These are phyloP conservation scores for Phytopythium ostracodes DNA, from an alignment of 352 stramenopile genomes.

Conservation along the genomic window DNA sequence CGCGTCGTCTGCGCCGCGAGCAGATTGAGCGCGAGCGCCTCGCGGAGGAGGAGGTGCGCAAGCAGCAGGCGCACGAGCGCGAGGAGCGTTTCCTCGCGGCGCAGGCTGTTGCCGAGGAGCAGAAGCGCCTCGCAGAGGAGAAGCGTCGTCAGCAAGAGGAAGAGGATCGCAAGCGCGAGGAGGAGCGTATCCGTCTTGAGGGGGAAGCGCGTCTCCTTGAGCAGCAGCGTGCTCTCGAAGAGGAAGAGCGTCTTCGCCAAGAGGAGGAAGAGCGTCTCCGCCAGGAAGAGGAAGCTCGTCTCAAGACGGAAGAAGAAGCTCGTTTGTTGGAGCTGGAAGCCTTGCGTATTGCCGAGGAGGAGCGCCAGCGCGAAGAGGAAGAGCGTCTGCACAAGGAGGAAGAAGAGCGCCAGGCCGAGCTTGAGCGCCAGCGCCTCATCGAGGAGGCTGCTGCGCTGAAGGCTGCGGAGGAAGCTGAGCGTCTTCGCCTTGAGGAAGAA, in stretches of 20 bases:
- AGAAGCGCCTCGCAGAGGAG: slow-evolving; percentile 28
- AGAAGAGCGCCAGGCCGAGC: slow-evolving; percentile 22
- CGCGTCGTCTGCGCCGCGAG: slow-evolving; percentile 65
- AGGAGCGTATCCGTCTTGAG: slow-evolving; percentile 24
- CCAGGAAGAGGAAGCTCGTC: slow-evolving; percentile 7
- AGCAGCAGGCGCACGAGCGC: slow-evolving; percentile 42
- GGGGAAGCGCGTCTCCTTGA: slow-evolving; percentile 18
- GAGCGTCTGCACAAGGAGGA: slow-evolving; percentile 17
- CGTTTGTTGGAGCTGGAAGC: slow-evolving; percentile 7
- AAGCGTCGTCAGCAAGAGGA: slow-evolving; percentile 20
- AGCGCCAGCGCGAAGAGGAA: slow-evolving; percentile 14
- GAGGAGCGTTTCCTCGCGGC: slow-evolving; percentile 33
- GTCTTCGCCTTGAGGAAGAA: slow-evolving; percentile 23
- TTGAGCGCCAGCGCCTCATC: slow-evolving; percentile 14
- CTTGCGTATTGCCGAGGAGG: slow-evolving; percentile 7
- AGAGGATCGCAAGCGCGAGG: slow-evolving; percentile 24
- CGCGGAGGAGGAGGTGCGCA: slow-evolving; percentile 49
- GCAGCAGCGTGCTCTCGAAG: slow-evolving; percentile 16
- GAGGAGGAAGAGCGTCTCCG: slow-evolving; percentile 9
- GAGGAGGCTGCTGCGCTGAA: slow-evolving; percentile 13
- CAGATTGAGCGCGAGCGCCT: slow-evolving; percentile 65
- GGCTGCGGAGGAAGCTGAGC: slow-evolving; percentile 16
- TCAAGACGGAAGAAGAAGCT: slow-evolving; percentile 7
- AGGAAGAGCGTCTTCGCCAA: slow-evolving; percentile 8
- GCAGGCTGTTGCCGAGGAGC: slow-evolving; percentile 26